A percentile compares a stretch with the other conserved stretches of the same genome.
These are phyloP conservation scores for Dionaea muscipula DNA, from an alignment of 179 eudicot species.

Conservation along the genomic window DNA sequence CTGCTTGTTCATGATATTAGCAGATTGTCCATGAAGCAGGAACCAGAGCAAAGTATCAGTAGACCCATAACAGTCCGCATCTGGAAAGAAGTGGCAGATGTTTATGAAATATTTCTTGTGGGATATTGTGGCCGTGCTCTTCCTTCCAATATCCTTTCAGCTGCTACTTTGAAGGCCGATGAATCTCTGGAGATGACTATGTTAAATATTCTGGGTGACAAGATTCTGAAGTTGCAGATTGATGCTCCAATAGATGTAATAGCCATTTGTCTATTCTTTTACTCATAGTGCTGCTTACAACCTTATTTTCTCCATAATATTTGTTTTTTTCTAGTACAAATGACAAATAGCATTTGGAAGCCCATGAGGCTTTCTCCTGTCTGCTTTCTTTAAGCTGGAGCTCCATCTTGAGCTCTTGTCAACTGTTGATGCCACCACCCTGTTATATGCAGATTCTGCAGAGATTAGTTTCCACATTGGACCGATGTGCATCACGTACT, in stretches of 20 bases:
- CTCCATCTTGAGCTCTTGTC: conserved; percentile 12
- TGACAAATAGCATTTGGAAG: neutral
- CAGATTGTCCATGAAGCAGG: conserved; percentile 21
- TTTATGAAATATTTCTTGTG: conserved; percentile 79
- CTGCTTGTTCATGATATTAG: conserved; percentile 52
- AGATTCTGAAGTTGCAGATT: conserved; percentile 58
- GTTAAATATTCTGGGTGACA: conserved; percentile 63
- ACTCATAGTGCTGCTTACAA: neutral
- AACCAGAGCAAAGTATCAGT: conserved; percentile 25
- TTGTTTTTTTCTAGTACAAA: neutral
- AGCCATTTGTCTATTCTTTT: conserved; percentile 10
- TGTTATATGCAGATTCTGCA: conserved; percentile 46
- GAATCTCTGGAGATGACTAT: conserved; percentile 74
- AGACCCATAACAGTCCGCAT: conserved; percentile 54
- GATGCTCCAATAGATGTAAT: conserved; percentile 73
- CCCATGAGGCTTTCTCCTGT: too few species aligned
- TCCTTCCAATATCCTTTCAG: conserved; percentile 50
- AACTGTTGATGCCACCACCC: too few species aligned
- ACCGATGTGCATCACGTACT: conserved; percentile 94
- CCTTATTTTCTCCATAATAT: neutral
- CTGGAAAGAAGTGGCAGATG: conserved; percentile 99
- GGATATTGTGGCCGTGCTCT: conserved; percentile 99
- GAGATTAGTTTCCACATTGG: conserved; percentile 68
- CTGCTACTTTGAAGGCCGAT: conserved; percentile 47
- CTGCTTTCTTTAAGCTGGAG: too few species aligned